Percentiles rank a stretch among this genome's conserved stretches.
Conservation (phyloP, 2,329 filamentous ascomycete species). For the Ilyonectria destructans region DNA sequence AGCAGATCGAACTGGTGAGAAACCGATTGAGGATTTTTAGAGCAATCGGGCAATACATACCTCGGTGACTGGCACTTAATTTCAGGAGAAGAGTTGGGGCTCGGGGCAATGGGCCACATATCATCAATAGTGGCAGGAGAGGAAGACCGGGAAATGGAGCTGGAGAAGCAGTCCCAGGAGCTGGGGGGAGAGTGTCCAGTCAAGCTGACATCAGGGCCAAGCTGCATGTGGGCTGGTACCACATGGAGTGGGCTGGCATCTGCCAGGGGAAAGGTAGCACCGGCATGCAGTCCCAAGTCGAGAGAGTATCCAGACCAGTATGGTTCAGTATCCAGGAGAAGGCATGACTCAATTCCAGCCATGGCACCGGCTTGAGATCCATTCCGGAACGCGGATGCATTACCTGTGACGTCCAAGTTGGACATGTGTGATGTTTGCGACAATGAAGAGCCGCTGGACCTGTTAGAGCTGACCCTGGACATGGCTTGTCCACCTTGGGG, state of each 20-base stretch:
- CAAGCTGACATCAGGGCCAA: slow-evolving; percentile 68
- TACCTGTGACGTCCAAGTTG: slow-evolving; percentile 69
- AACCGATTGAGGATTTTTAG: slow-evolving; percentile 28
- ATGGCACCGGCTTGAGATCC: slow-evolving; percentile 58
- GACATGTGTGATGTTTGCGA: slow-evolving; percentile 68
- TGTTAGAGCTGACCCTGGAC: slow-evolving; percentile 58
- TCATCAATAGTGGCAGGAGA: slow-evolving; percentile 68
- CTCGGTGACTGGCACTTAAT: slow-evolving; percentile 68
- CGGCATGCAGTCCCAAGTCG: slow-evolving; percentile 60
- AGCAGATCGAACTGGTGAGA: slow-evolving; percentile 43
- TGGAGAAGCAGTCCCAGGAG: slow-evolving; percentile 69
- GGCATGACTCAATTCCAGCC: slow-evolving; percentile 67
- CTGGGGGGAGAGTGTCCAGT: slow-evolving; percentile 66
- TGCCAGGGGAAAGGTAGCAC: slow-evolving; percentile 61
- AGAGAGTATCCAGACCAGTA: slow-evolving; percentile 67
- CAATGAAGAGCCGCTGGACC: slow-evolving; percentile 62
- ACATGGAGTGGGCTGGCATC: slow-evolving; percentile 67
- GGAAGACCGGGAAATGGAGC: slow-evolving; percentile 67
- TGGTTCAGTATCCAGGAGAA: slow-evolving; percentile 66
- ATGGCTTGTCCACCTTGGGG: slow-evolving; percentile 57
- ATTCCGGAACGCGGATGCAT: slow-evolving; percentile 62
- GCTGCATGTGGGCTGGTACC: slow-evolving; percentile 70
- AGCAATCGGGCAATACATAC: slow-evolving; percentile 59
- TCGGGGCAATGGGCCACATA: slow-evolving; percentile 58
- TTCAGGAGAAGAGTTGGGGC: slow-evolving; percentile 65